phyloP scores from a whole-genome alignment of 2,329 filamentous ascomycete species.

The Penicillium palitans region DNA sequence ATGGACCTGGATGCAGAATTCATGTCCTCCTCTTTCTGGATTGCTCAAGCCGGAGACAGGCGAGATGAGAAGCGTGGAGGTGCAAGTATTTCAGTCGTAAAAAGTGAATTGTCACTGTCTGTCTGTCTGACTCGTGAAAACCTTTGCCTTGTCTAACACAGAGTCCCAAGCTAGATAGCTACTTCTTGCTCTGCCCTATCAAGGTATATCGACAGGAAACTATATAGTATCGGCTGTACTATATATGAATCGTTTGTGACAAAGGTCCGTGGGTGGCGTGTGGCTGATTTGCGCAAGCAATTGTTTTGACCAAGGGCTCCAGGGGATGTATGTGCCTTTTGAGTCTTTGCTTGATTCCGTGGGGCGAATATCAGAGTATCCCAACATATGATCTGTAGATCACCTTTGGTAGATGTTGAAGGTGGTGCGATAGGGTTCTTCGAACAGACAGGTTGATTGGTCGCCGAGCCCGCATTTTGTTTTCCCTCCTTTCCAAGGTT shows the following conservation, averaged over 20 bases:
- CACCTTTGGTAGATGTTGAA: background rate
- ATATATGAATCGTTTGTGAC: slow-evolving; percentile 43
- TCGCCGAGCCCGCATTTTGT: background rate
- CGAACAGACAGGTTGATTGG: background rate
- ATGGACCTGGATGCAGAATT: slow-evolving; percentile 16
- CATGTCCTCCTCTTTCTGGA: slow-evolving; percentile 7
- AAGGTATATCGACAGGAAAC: slow-evolving; percentile 69
- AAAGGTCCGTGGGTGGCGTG: slow-evolving; percentile 32
- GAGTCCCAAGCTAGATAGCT: slow-evolving; percentile 65
- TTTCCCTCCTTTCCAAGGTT: background rate
- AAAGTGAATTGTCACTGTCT: slow-evolving; percentile 42
- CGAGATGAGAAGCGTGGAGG: slow-evolving; percentile 26
- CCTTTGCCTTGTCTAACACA: slow-evolving; percentile 68
- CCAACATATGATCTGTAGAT: background rate
- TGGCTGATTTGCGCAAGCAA: slow-evolving; percentile 19
- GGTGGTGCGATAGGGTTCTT: background rate
- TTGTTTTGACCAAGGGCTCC: slow-evolving; percentile 4
- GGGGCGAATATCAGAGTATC: background rate
- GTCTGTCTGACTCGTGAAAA: slow-evolving; percentile 36
- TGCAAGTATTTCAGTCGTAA: slow-evolving; percentile 38
- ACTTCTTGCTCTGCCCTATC: slow-evolving; percentile 63
- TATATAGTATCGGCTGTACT: slow-evolving; percentile 58
- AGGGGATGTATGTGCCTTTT: background rate
- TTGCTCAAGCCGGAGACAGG: slow-evolving; percentile 19
- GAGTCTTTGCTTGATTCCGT: background rate